Evolutionary conservation across 208 protist species (phyloP).

Genomic region (Acanthamoeba sp.): DNA sequence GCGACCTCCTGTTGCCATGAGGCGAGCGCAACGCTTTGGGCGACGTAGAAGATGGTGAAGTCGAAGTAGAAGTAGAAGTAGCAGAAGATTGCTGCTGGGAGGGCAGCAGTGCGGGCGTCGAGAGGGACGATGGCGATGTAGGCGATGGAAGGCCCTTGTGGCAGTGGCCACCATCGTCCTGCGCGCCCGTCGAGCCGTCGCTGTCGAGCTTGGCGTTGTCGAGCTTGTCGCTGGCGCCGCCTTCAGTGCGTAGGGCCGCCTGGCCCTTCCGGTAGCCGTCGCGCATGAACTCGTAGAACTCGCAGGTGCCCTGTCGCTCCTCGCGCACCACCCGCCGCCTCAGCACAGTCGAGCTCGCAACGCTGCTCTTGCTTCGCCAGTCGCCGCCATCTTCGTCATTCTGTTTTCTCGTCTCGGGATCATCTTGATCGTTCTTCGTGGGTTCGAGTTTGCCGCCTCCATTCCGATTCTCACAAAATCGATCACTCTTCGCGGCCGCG

Average conservation of each 20-base stretch:
- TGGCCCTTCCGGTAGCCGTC: conserved; percentile 37
- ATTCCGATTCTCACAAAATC: no score
- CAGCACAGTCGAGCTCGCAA: background rate
- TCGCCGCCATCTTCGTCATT: background rate
- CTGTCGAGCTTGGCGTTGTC: background rate
- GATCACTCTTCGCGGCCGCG: no score
- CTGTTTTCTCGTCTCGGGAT: no score
- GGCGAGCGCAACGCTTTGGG: background rate
- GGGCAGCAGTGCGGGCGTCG: background rate
- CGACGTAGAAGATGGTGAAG: background rate
- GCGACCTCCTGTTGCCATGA: no score
- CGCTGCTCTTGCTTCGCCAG: no score
- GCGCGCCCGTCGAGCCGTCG: no score
- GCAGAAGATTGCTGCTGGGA: background rate
- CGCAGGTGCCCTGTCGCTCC: background rate
- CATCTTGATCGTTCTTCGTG: no score
- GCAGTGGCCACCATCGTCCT: background rate
- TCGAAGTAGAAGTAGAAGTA: background rate
- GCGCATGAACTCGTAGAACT: conserved; percentile 40
- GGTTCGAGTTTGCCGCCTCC: no score
- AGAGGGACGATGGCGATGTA: background rate
- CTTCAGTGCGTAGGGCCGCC: no score
- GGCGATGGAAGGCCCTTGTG: background rate
- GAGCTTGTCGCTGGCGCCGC: background rate
- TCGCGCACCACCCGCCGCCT: background rate